Evolutionary conservation across 2,329 filamentous ascomycete species (phyloP).

Genomic region (Pezicula carpinea): DNA sequence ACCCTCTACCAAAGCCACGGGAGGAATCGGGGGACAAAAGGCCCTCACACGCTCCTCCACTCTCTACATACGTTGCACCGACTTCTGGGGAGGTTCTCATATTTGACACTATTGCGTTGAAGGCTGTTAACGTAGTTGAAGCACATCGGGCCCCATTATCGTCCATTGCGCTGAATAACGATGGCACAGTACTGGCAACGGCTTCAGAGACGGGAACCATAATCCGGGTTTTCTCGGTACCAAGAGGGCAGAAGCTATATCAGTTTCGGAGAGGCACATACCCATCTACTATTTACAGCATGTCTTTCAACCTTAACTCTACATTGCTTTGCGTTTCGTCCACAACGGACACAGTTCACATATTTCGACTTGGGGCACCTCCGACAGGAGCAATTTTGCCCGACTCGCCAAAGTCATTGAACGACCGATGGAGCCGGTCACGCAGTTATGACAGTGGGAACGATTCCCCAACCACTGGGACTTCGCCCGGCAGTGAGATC

Average conservation of each 20-base stretch:
- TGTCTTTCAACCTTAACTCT: constrained; percentile 96
- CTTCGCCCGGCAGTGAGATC: constrained; percentile 24
- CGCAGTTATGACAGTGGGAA: constrained; percentile 51
- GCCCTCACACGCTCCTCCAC: constrained; percentile 80
- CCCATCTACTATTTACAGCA: constrained; percentile 93
- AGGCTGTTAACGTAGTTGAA: constrained; percentile 92
- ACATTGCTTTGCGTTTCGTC: constrained; percentile 94
- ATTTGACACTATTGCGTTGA: constrained; percentile 83
- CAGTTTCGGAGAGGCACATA: constrained; percentile 96
- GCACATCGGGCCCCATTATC: constrained; percentile 90
- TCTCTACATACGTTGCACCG: constrained; percentile 71
- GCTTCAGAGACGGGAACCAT: constrained; percentile 97
- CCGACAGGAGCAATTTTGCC: constrained; percentile 26
- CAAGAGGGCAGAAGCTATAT: constrained; percentile 86
- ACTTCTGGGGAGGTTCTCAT: constrained; percentile 90
- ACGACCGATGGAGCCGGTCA: constrained; percentile 25
- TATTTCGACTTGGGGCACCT: constrained; percentile 72
- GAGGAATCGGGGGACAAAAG: constrained; percentile 51
- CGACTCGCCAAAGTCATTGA: constrained; percentile 28
- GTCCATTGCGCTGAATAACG: constrained; percentile 85
- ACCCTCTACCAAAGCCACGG: constrained; percentile 75
- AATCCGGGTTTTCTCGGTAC: constrained; percentile 91
- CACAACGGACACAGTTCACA: constrained; percentile 92
- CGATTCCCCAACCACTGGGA: constrained; percentile 39
- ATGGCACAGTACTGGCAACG: constrained; percentile 87